These are phyloP conservation scores for Spencermartinsiella europaea DNA, from an alignment of 805 yeast species.

Conservation along the genomic window DNA sequence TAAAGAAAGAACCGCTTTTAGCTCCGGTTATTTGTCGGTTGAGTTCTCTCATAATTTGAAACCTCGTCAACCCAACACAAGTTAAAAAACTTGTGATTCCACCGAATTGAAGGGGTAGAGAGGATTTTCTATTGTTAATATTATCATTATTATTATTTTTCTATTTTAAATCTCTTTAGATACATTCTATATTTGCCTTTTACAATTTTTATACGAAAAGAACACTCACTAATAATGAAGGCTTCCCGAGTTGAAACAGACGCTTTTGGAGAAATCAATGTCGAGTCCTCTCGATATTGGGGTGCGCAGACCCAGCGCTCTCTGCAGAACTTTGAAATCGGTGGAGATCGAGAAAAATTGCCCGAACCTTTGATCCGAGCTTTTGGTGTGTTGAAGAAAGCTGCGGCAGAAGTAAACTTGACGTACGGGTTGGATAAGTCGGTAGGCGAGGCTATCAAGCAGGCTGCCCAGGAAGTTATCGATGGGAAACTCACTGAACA, in stretches of 20 bases:
- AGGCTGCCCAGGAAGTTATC: conserved; percentile 92
- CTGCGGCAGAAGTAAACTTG: conserved; percentile 88
- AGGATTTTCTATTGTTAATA: too few relatives aligned
- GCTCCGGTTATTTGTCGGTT: background rate
- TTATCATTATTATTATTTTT: too few relatives aligned
- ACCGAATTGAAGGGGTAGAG: too few relatives aligned
- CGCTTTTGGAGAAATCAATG: conserved; percentile 96
- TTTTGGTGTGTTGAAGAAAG: conserved; percentile 89
- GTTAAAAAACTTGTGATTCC: too few relatives aligned
- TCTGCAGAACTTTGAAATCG: conserved; percentile 88
- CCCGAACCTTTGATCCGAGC: conserved; percentile 89
- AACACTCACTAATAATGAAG: conserved; percentile 8
- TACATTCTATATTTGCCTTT: too few relatives aligned
- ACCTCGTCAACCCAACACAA: background rate
- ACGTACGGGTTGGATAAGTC: conserved; percentile 82
- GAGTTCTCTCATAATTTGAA: too few relatives aligned
- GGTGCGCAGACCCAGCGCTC: conserved; percentile 97
- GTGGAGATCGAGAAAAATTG: conserved; percentile 85
- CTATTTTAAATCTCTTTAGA: too few relatives aligned
- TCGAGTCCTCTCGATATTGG: conserved; percentile 82
- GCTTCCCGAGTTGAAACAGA: conserved; percentile 74
- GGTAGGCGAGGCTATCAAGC: conserved; percentile 76
- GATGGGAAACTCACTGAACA: conserved; percentile 89
- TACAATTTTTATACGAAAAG: too few relatives aligned
- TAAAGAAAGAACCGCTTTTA: too few relatives aligned